Evolutionary conservation across 257 asterid genomes (phyloP).

Genomic region (Scutellaria baicalensis): DNA sequence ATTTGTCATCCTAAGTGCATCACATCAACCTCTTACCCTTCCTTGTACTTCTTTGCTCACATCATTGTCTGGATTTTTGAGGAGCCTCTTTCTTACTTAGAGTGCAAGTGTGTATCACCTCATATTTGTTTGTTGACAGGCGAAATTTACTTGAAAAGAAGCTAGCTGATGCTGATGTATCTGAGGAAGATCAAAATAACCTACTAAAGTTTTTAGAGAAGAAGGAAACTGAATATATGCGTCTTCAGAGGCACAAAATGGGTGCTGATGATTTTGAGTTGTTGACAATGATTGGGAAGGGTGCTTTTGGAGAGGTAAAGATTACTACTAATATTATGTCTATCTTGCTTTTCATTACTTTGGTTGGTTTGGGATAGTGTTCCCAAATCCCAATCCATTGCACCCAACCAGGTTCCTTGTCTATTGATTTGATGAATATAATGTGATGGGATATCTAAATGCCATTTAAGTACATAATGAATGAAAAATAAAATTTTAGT

Average conservation of each 20-base stretch:
- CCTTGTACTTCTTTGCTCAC: neutral
- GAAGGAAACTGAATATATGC: constrained; percentile 99
- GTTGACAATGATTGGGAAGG: constrained; percentile 95
- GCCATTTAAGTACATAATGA: neutral
- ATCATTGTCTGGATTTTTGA: neutral
- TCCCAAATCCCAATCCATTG: neutral
- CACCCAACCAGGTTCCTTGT: neutral
- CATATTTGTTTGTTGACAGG: constrained; percentile 39
- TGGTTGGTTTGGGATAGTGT: neutral
- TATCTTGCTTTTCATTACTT: neutral
- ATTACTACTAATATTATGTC: neutral
- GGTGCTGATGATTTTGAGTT: constrained; percentile 91
- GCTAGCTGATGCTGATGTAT: constrained; percentile 98
- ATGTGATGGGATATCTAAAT: neutral
- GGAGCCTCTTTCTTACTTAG: neutral
- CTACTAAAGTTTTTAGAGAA: constrained; percentile 79
- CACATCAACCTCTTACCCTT: neutral
- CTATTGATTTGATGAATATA: constrained; percentile 6
- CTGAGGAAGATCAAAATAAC: constrained; percentile 95
- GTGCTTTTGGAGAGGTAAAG: constrained; percentile 98
- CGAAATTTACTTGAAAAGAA: constrained; percentile 79
- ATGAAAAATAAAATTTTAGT: neutral
- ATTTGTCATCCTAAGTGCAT: neutral
- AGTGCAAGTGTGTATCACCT: neutral
- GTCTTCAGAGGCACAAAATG: constrained; percentile 97